Evolutionary conservation across 2,329 filamentous ascomycete species (phyloP).

Genomic region (Sordariomycetes sp.): DNA sequence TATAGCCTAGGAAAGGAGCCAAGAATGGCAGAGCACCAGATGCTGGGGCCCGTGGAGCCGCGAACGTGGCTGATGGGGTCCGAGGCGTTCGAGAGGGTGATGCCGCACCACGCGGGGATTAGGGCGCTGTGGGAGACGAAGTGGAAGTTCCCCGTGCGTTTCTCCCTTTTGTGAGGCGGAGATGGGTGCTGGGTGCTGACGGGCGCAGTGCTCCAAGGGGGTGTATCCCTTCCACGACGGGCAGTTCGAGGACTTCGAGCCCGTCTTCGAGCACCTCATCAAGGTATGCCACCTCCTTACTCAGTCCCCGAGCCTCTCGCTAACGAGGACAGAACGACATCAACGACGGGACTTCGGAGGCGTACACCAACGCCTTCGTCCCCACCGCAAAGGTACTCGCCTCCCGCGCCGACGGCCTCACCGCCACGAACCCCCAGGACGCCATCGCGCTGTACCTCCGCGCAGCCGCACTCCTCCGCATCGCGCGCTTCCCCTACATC

Average conservation of each 20-base stretch:
- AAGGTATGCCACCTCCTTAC: conserved; percentile 22
- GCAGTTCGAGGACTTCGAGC: conserved; percentile 55
- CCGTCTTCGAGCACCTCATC: conserved; percentile 55
- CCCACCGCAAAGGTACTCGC: conserved; percentile 46
- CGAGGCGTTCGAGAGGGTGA: conserved; percentile 27
- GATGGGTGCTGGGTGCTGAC: not conserved
- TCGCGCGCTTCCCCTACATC: conserved; percentile 58
- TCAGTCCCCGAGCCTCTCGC: not conserved
- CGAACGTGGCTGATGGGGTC: conserved; percentile 31
- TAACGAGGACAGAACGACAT: conserved; percentile 34
- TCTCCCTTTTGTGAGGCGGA: not conserved
- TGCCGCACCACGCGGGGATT: conserved; percentile 50
- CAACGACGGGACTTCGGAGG: conserved; percentile 54
- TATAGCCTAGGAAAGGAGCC: not conserved
- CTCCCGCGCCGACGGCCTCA: conserved; percentile 38
- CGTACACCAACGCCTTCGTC: conserved; percentile 55
- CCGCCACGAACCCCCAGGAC: conserved; percentile 33
- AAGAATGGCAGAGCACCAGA: not conserved
- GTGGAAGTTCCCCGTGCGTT: conserved; percentile 57
- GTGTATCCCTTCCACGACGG: conserved; percentile 70
- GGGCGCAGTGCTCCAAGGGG: conserved; percentile 40
- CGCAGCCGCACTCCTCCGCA: conserved; percentile 62
- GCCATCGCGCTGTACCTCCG: conserved; percentile 58
- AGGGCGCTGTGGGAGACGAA: conserved; percentile 63
- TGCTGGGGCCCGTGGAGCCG: not conserved